Percentiles rank a stretch among this genome's conserved stretches.
phyloP scores from a whole-genome alignment of 2,329 filamentous ascomycete species.

The Alternaria dauci region DNA sequence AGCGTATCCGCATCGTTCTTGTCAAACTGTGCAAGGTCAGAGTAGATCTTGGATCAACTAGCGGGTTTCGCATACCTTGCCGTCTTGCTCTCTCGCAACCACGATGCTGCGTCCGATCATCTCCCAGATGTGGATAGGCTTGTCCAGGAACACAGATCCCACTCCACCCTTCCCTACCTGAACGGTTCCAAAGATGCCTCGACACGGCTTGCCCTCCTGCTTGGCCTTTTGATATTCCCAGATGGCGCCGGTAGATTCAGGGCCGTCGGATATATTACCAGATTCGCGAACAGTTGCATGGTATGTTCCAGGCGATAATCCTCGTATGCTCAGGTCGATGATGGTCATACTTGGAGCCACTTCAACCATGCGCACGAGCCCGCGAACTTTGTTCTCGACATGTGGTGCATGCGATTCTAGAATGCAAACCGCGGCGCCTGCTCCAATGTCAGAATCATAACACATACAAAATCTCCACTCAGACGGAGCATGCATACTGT shows the following conservation, averaged over 20 bases:
- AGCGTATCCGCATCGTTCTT: conserved; percentile 82
- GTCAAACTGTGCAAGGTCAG: conserved; percentile 32
- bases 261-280: conserved; percentile 86
- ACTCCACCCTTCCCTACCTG: conserved; percentile 78
- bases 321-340: conserved; percentile 85
- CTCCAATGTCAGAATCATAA: conserved; percentile 11
- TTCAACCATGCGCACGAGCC: conserved; percentile 92
- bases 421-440: conserved; percentile 89
- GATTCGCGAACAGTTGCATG: conserved; percentile 83
- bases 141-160: conserved; percentile 82
- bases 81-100: conserved; percentile 73
- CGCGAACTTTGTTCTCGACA: conserved; percentile 75
- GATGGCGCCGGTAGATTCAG: conserved; percentile 80
- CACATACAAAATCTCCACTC: conserved; percentile 3
- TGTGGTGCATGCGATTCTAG: conserved; percentile 79
- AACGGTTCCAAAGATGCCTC: conserved; percentile 76
- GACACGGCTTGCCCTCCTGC: conserved; percentile 57
- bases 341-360: conserved; percentile 80
- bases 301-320: conserved; percentile 82
- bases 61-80: conserved; percentile 44
- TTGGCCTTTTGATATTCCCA: conserved; percentile 68
- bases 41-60: conserved; percentile 54
- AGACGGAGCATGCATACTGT: conserved; percentile 71
- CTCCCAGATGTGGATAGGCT: conserved; percentile 89
- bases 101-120: conserved; percentile 93